Conservation (phyloP, 106 monocot genomes). For the Platanthera zijinensis region DNA sequence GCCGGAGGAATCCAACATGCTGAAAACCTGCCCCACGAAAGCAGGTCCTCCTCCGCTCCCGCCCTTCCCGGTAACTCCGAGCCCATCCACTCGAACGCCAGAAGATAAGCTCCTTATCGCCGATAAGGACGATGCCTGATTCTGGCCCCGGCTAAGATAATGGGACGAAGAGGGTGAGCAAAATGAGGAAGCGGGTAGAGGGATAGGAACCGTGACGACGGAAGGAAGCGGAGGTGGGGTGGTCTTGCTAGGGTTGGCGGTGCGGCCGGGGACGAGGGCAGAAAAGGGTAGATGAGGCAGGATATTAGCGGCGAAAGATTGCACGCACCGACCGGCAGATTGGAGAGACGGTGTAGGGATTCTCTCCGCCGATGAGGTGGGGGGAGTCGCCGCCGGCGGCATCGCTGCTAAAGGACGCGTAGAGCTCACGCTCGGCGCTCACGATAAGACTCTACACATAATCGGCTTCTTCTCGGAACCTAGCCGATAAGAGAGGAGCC, state of each 20-base stretch:
- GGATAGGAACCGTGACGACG: constrained; percentile 11
- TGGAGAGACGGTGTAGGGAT: constrained; percentile 6
- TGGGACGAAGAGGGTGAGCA: constrained; percentile 14
- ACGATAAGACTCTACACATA: too few relatives aligned
- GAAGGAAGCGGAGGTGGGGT: not conserved
- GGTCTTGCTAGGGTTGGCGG: not conserved
- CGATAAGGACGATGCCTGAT: constrained; percentile 14
- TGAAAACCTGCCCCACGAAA: constrained; percentile 95
- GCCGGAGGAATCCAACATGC: constrained; percentile 91
- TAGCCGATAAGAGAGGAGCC: too few relatives aligned
- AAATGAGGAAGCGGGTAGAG: constrained; percentile 15
- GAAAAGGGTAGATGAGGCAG: constrained; percentile 25
- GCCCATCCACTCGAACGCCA: constrained; percentile 46
- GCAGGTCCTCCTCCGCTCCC: constrained; percentile 49
- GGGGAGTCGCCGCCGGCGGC: constrained; percentile 11
- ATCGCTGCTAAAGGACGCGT: not conserved
- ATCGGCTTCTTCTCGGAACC: too few relatives aligned
- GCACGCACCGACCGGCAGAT: constrained; percentile 14
- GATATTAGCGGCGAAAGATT: constrained; percentile 25
- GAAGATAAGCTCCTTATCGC: constrained; percentile 38
- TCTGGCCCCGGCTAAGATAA: constrained; percentile 8
- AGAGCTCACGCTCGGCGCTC: too few relatives aligned
- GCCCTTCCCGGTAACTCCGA: constrained; percentile 21
- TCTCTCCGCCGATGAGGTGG: constrained; percentile 12
- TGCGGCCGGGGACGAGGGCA: constrained; percentile 9